These are phyloP conservation scores for Rhododendron molle DNA, from an alignment of 148 eudicot genomes.

Conservation along the genomic window DNA sequence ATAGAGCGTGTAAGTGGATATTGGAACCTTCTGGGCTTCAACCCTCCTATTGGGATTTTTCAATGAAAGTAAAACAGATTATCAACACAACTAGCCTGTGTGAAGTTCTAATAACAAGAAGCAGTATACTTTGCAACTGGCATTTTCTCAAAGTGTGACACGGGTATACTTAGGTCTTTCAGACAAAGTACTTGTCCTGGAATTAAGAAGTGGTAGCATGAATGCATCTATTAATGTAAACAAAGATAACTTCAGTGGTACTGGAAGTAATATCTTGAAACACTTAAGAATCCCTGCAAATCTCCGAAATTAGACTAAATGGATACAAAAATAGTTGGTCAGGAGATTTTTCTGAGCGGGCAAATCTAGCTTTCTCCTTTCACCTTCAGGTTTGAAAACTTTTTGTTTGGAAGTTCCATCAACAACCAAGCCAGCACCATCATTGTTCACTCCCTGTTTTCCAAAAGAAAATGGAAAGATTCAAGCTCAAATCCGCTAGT, in stretches of 20 bases:
- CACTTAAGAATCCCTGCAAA: neutral
- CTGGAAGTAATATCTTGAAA: neutral
- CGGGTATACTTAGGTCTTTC: neutral
- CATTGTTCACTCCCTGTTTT: conserved; percentile 38
- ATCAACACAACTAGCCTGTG: neutral
- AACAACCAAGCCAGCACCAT: conserved; percentile 16
- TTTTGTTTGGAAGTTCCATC: conserved; percentile 43
- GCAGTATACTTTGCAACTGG: neutral
- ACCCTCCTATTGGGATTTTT: neutral
- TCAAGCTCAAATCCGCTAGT: neutral
- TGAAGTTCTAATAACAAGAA: neutral
- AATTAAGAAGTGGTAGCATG: neutral
- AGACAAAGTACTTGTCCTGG: neutral
- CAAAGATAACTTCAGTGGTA: neutral
- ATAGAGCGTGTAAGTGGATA: neutral
- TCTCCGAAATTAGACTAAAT: conserved; percentile 4
- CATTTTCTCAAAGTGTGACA: neutral
- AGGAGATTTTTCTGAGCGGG: conserved; percentile 87
- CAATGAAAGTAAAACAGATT: neutral
- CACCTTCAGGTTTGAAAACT: conserved; percentile 41
- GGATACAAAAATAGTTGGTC: conserved; percentile 99
- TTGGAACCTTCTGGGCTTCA: neutral
- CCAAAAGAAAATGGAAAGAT: conserved; percentile 6
- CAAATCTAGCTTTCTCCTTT: conserved; percentile 72
- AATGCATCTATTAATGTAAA: neutral